Evolutionary conservation across 2,329 filamentous ascomycete genomes (phyloP).

Genomic region (Colletotrichum tamarilloi): DNA sequence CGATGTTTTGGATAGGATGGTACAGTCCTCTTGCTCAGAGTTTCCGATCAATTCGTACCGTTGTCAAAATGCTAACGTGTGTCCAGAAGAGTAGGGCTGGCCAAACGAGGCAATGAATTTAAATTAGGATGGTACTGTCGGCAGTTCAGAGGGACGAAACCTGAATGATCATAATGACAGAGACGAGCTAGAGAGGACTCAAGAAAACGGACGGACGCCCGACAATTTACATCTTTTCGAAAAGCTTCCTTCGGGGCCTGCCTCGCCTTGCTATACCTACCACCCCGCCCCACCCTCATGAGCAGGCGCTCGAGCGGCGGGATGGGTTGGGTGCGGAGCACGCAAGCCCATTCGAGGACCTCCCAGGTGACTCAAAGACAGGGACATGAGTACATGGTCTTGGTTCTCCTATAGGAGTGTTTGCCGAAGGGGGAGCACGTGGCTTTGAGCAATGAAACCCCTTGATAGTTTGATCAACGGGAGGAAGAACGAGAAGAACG

Average conservation of each 20-base stretch:
- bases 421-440: slow-evolving; percentile 28
- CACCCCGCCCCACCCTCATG: slow-evolving; percentile 26
- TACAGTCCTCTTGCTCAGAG: neutral
- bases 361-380: slow-evolving; percentile 1
- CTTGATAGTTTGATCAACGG: slow-evolving; percentile 25
- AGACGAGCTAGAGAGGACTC: neutral
- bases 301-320: slow-evolving; percentile 19
- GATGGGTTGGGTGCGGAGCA: slow-evolving; percentile 23
- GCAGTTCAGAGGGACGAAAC: neutral
- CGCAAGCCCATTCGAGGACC: neutral
- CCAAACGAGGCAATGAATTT: neutral
- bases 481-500: neutral
- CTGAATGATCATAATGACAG: neutral
- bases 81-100: neutral
- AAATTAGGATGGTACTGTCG: neutral
- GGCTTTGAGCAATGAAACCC: slow-evolving; percentile 17
- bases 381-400: neutral
- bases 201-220: neutral
- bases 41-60: neutral
- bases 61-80: neutral
- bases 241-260: slow-evolving; percentile 15
- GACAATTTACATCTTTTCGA: slow-evolving; percentile 13
- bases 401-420: slow-evolving; percentile 10
- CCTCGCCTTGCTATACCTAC: slow-evolving; percentile 7
- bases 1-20: neutral